These are phyloP conservation scores for Aspergillus hancockii DNA, from an alignment of 495 filamentous ascomycete species.

Conservation along the genomic window DNA sequence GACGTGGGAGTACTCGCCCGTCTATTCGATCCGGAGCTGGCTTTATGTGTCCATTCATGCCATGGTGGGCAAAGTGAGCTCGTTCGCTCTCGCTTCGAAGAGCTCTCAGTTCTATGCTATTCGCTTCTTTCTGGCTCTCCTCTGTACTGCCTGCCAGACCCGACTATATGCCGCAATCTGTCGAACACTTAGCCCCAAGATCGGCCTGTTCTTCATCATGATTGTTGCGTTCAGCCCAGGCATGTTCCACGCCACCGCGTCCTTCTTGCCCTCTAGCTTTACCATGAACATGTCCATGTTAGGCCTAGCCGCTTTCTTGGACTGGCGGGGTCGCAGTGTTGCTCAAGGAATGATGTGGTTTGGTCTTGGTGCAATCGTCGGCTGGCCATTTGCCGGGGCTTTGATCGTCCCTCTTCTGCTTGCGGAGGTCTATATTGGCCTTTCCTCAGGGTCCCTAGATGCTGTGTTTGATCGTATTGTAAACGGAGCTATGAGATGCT, in stretches of 20 bases:
- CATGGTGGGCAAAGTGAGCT: slow-evolving; percentile 61
- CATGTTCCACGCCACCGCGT: slow-evolving; percentile 86
- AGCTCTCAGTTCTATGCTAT: slow-evolving; percentile 83
- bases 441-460: slow-evolving; percentile 57
- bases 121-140: slow-evolving; percentile 67
- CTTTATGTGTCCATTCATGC: slow-evolving; percentile 88
- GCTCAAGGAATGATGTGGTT: slow-evolving; percentile 89
- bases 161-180: slow-evolving; percentile 76
- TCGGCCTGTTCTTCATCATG: slow-evolving; percentile 81
- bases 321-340: slow-evolving; percentile 74
- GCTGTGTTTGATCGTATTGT: slow-evolving; percentile 57
- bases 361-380: slow-evolving; percentile 81
- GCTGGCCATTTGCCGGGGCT: slow-evolving; percentile 92
- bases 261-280: slow-evolving; percentile 92
- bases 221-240: slow-evolving; percentile 77
- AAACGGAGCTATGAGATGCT: slow-evolving; percentile 65
- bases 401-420: slow-evolving; percentile 78
- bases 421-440: slow-evolving; percentile 70
- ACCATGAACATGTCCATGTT: slow-evolving; percentile 94
- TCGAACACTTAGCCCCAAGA: slow-evolving; percentile 69
- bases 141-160: slow-evolving; percentile 80
- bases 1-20: slow-evolving; percentile 98
- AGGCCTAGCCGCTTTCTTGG: slow-evolving; percentile 84
- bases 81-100: slow-evolving; percentile 60
- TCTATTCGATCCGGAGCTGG: slow-evolving; percentile 96